These are phyloP conservation scores for Penicillium parvum DNA, from an alignment of 495 filamentous ascomycete species.

Conservation along the genomic window DNA sequence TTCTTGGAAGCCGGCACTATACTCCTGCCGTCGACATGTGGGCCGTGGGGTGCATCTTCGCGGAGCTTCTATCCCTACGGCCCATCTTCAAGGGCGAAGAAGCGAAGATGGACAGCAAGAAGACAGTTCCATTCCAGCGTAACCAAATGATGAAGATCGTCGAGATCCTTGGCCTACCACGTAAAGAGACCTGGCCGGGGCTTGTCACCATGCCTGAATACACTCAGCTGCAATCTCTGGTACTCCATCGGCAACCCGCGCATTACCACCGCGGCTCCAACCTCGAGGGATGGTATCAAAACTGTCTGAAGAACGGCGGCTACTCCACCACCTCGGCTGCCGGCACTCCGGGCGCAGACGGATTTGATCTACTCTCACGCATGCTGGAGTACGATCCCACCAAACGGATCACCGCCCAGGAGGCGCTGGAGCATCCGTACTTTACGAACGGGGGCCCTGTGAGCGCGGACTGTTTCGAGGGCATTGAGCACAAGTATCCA, in stretches of 20 bases:
- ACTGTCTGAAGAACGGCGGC: slow-evolving; percentile 53
- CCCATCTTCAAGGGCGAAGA: slow-evolving; percentile 99
- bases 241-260: slow-evolving; percentile 37
- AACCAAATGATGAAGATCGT: slow-evolving; percentile 99
- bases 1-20: slow-evolving; percentile 88
- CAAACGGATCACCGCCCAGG: slow-evolving; percentile 76
- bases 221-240: slow-evolving; percentile 62
- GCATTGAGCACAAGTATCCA: slow-evolving; percentile 81
- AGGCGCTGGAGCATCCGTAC: slow-evolving; percentile 84
- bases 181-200: slow-evolving; percentile 83
- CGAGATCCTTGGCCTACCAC: slow-evolving; percentile 87
- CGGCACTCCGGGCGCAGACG: slow-evolving; percentile 64
- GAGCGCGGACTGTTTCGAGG: slow-evolving; percentile 83
- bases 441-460: slow-evolving; percentile 65
- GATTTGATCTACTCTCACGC: slow-evolving; percentile 72
- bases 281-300: slow-evolving; percentile 64
- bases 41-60: slow-evolving; percentile 98
- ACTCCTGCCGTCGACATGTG: slow-evolving; percentile 95
- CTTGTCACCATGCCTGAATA: slow-evolving; percentile 80
- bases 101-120: slow-evolving; percentile 97
- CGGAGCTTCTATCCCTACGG: slow-evolving; percentile 81
- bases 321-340: slow-evolving; percentile 47
- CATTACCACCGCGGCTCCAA: slow-evolving; percentile 44
- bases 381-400: slow-evolving; percentile 92
- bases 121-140: slow-evolving; percentile 92